Conservation (phyloP, 148 eudicot species). For the Vaccinium darrowii region DNA sequence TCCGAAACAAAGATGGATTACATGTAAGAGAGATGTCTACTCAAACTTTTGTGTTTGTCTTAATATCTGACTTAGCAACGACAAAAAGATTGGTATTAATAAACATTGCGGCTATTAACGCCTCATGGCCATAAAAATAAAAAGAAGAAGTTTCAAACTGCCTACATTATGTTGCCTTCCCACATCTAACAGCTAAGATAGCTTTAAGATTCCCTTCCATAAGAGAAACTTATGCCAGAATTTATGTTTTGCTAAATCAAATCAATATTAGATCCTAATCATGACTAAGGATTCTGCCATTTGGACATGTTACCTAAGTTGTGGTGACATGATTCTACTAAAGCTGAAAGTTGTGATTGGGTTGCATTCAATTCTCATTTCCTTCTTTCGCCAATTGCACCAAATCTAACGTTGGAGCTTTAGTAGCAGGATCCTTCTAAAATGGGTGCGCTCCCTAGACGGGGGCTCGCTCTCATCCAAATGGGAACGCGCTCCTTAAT, state of each 20-base stretch:
- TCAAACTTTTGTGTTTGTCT: not conserved
- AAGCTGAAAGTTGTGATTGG: not conserved
- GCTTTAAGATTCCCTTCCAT: not conserved
- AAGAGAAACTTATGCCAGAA: not conserved
- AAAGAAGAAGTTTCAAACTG: not conserved
- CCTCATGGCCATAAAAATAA: not conserved
- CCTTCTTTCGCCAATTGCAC: not conserved
- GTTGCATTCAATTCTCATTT: constrained; percentile 2
- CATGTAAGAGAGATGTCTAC: not conserved
- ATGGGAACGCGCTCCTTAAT: too few relatives aligned
- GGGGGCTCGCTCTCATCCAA: too few relatives aligned
- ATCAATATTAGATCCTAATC: too few relatives aligned
- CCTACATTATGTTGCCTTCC: not conserved
- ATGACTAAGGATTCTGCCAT: not conserved
- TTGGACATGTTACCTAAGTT: not conserved
- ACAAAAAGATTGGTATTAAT: not conserved
- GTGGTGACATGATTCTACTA: not conserved
- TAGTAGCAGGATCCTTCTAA: too few relatives aligned
- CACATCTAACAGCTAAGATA: not conserved
- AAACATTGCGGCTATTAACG: not conserved
- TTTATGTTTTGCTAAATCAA: not conserved
- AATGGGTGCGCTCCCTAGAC: too few relatives aligned
- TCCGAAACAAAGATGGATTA: not conserved
- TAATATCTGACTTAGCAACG: not conserved
- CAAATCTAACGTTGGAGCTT: not conserved